phyloP scores from a whole-genome alignment of 208 protist genomes.

The Borovskyia barvae region DNA sequence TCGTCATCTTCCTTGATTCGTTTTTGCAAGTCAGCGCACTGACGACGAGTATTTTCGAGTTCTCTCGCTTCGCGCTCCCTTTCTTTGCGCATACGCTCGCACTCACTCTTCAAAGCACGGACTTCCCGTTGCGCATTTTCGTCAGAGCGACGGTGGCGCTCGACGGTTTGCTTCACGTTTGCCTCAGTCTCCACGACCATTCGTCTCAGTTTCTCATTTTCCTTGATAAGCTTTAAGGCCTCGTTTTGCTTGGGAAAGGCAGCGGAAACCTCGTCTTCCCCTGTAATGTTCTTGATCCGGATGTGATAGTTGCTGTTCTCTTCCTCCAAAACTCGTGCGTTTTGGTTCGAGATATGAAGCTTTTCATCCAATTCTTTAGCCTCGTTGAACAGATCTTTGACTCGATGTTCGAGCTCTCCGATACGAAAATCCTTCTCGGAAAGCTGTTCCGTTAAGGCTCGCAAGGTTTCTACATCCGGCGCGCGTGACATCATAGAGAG shows the following conservation, averaged over 20 bases:
- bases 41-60: slow-evolving; percentile 33
- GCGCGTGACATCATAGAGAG: slow-evolving; percentile 14
- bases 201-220: slow-evolving; percentile 44
- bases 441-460: slow-evolving; percentile 39
- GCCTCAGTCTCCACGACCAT: slow-evolving; percentile 16
- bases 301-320: slow-evolving; percentile 67
- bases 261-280: neutral
- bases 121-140: slow-evolving; percentile 11
- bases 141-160: slow-evolving; percentile 1
- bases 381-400: slow-evolving; percentile 64
- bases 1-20: slow-evolving; percentile 35
- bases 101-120: slow-evolving; percentile 14
- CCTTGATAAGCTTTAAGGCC: slow-evolving; percentile 55
- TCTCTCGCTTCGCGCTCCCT: slow-evolving; percentile 31
- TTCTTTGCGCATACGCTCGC: slow-evolving; percentile 31
- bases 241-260: slow-evolving; percentile 25
- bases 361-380: slow-evolving; percentile 62
- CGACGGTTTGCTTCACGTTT: slow-evolving; percentile 1
- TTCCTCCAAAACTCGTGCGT: slow-evolving; percentile 72
- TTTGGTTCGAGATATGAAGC: slow-evolving; percentile 65
- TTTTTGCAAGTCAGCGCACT: slow-evolving; percentile 36
- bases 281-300: slow-evolving; percentile 34
- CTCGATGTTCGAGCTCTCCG: slow-evolving; percentile 65
- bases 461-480: neutral
- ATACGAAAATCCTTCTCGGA: slow-evolving; percentile 65